Evolutionary conservation across 257 asterid species (phyloP), one percentile per base, ranked within the genome.

Genomic region (Cinchona pubescens): DNA sequence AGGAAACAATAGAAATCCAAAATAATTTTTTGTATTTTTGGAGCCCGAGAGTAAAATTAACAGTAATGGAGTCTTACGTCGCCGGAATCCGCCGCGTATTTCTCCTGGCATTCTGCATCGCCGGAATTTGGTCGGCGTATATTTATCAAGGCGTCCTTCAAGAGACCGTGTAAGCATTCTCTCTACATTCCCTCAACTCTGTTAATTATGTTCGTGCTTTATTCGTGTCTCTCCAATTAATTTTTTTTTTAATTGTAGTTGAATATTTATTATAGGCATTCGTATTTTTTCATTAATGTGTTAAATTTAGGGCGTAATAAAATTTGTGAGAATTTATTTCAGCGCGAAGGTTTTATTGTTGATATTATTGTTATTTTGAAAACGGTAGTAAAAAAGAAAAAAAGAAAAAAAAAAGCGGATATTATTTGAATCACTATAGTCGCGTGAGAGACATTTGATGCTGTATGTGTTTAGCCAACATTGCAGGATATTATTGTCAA

Each of bases 111-210:
- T 87, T 91, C 42, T 95, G 98, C 72, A 97, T 95, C 69, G 89
- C 91, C 74, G 98, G 99, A 59, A 95, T 95, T 84, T 92, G 99
- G 99, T 75, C 97, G 49, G 99, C 98, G 38, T 94, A 92, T 78
- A 95, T 95, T 45, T 95, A 90, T 68, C 99, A 95, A 83, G 99
- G 98, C 82, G 86, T 92, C 76, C 97, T 95, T 34, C 98, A 96
- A 73, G 99, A 96, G 91, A 86, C 96, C 11, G 81, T 92, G 98
- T 94, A 83, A 74, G 82, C 72, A 51, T 84, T 72, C 32, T 10
- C 71, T 40, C n/a, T 66, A 23, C 66, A 30, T 68, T 25, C 8
- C 11, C 15, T 42, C 12, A 12, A 21, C 62, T 62, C 68, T 56
- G 11, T 43, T 27, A 14, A n/a, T n/a, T 29, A 16, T 48, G 0